Evolutionary conservation across 2,329 filamentous ascomycete species (phyloP), one percentile per base, ranked within the genome.

Genomic region (Chalara sp.): DNA sequence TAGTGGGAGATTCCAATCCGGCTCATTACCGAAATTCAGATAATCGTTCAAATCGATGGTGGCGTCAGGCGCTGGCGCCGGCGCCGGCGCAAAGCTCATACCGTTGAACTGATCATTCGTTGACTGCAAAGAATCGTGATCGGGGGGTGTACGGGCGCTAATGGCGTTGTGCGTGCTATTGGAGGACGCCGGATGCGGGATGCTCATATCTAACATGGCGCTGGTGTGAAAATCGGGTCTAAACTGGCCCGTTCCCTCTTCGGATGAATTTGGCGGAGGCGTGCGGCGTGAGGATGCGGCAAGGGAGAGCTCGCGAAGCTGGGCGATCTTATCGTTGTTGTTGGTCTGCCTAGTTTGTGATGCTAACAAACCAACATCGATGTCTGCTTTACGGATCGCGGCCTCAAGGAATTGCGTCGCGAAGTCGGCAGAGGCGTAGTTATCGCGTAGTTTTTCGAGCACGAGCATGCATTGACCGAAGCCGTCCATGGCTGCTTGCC

Each of bases 381-480:
- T 90, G 51, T 87, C 83, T 6, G 89, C 89, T 71, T 95, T 95
- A 55, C 87, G 84, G 56, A 96, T 86, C 1, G 90, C 89, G 1
- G 90, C 89, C 65, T 95, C 89, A n/a, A 96, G 76, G 72, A 96
- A 96, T 2, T 88, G 88, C 1, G 88, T 92, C n/a, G 89, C 90
- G 62, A 93, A 96, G 67, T 96, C 91, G n/a, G 92, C 92, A 0
- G 91, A 90, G 0, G 90, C 84, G 63, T 97, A 96, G 32, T 90
- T 88, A 63, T 96, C 89, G 37, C 90, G 83, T 13, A 97, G 76
- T 56, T 85, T 86, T 65, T 90, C 84, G 75, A 96, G 87, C 53
- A 96, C 89, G 44, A 84, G 80, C 89, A 96, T 96, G 70, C 92
- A 96, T 65, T 90, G 86, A 60, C 86, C 86, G 72, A 96, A 96